These are phyloP conservation scores for Lentinula raphanica DNA, from an alignment of 768 basidiomycete genomes.

Conservation along the genomic window DNA sequence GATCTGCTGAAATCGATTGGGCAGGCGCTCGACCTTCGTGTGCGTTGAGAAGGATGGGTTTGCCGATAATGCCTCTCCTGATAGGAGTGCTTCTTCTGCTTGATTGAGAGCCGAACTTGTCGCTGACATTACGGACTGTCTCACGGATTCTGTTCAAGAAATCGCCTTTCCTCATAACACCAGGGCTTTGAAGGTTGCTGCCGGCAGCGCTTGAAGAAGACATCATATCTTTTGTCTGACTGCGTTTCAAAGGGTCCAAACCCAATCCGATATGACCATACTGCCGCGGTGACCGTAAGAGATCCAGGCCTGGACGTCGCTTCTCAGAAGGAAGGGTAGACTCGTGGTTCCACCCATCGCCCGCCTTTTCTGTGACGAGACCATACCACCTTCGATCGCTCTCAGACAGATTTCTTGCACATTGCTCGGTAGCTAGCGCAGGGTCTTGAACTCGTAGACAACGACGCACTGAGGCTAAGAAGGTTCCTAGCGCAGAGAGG, in stretches of 20 bases:
- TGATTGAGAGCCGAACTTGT: conserved; percentile 40
- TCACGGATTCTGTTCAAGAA: conserved; percentile 60
- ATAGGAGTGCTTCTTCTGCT: conserved; percentile 24
- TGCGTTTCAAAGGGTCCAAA: not conserved
- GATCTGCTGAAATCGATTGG: conserved; percentile 20
- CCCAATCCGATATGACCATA: conserved; percentile 30
- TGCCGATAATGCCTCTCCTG: conserved; percentile 48
- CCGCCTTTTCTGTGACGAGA: conserved; percentile 30
- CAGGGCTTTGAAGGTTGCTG: conserved; percentile 33
- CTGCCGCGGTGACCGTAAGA: conserved; percentile 2
- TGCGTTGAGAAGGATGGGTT: conserved; percentile 38
- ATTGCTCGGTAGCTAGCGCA: conserved; percentile 57
- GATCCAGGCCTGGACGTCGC: conserved; percentile 13
- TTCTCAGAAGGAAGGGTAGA: conserved; percentile 19
- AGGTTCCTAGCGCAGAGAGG: conserved; percentile 45
- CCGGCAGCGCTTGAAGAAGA: not conserved
- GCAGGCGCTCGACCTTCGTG: not conserved
- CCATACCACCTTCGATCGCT: conserved; percentile 71
- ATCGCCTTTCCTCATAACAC: conserved; percentile 65
- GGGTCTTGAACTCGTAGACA: conserved; percentile 57
- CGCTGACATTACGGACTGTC: conserved; percentile 66
- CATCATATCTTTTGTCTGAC: not conserved
- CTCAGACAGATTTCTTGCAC: conserved; percentile 50
- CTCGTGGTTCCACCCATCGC: conserved; percentile 27
- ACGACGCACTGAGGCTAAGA: conserved; percentile 51